These are phyloP conservation scores for Agrostemma githago DNA, from an alignment of 148 eudicot genomes.

Conservation along the genomic window DNA sequence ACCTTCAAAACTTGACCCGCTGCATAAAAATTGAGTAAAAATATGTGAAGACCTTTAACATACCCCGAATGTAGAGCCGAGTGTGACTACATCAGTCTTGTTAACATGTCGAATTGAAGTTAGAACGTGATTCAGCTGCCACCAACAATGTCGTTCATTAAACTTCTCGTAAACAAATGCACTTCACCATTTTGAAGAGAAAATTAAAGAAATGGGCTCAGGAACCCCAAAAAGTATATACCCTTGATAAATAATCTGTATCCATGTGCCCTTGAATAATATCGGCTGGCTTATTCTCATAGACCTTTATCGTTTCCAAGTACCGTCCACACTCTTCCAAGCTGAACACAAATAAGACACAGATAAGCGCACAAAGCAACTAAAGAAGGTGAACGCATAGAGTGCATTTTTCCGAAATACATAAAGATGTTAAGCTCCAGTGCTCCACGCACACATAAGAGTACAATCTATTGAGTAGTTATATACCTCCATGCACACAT, in stretches of 20 bases:
- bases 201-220: not conserved
- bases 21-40: not conserved
- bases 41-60: slow-evolving; percentile 10
- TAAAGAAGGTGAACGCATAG: not conserved
- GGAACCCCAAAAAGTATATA: slow-evolving; percentile 22
- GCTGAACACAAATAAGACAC: slow-evolving; percentile 34
- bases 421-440: too few species aligned
- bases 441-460: not conserved
- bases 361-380: not conserved
- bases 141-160: slow-evolving; percentile 10
- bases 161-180: slow-evolving; percentile 3
- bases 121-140: slow-evolving; percentile 77
- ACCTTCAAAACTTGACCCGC: slow-evolving; percentile 6
- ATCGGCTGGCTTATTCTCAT: slow-evolving; percentile 92
- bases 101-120: slow-evolving; percentile 85
- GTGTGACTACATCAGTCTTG: slow-evolving; percentile 93
- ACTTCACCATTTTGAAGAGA: not conserved
- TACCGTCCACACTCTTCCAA: slow-evolving; percentile 98
- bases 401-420: not conserved
- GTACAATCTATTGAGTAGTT: not conserved
- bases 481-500: slow-evolving; percentile 83
- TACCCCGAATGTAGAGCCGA: slow-evolving; percentile 98
- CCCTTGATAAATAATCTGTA: slow-evolving; percentile 82
- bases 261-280: slow-evolving; percentile 93
- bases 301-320: slow-evolving; percentile 86